phyloP scores from a whole-genome alignment of 2,329 filamentous ascomycete species.

The Orbilia ellipsospora region DNA sequence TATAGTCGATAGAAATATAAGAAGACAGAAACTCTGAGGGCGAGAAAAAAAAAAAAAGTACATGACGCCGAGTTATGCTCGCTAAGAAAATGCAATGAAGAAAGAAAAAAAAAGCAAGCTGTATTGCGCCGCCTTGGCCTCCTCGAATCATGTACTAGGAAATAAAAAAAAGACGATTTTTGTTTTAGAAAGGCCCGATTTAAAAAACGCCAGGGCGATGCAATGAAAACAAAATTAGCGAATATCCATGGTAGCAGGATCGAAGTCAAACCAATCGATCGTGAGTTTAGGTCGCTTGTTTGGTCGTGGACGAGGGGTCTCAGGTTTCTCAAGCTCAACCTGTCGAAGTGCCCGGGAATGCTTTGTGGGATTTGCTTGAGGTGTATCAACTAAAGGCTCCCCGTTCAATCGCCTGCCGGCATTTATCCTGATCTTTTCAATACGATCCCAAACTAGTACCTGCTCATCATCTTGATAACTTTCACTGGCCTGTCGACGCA shows the following conservation, averaged over 20 bases:
- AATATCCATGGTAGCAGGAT: slow-evolving; percentile 41
- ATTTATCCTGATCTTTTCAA: slow-evolving; percentile 29
- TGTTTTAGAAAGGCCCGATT: too few species aligned
- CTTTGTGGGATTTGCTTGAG: background rate
- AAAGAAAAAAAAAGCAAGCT: background rate
- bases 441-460: slow-evolving; percentile 16
- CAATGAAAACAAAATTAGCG: slow-evolving; percentile 22
- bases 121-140: background rate
- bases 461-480: slow-evolving; percentile 23
- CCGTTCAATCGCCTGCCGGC: slow-evolving; percentile 22
- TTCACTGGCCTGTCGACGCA: slow-evolving; percentile 36
- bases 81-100: slow-evolving; percentile 15
- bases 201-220: slow-evolving; percentile 10
- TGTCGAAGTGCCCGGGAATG: slow-evolving; percentile 23
- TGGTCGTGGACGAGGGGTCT: slow-evolving; percentile 31
- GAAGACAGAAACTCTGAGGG: too few species aligned
- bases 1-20: too few species aligned
- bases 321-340: slow-evolving; percentile 12
- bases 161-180: background rate
- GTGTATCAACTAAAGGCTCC: slow-evolving; percentile 2
- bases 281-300: background rate
- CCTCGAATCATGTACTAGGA: background rate
- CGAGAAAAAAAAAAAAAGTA: too few species aligned
- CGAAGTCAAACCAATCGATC: slow-evolving; percentile 32
- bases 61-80: slow-evolving; percentile 38